Base-by-base conservation (phyloP, 2,329 filamentous ascomycete species). In the Monilinia laxa region DNA sequence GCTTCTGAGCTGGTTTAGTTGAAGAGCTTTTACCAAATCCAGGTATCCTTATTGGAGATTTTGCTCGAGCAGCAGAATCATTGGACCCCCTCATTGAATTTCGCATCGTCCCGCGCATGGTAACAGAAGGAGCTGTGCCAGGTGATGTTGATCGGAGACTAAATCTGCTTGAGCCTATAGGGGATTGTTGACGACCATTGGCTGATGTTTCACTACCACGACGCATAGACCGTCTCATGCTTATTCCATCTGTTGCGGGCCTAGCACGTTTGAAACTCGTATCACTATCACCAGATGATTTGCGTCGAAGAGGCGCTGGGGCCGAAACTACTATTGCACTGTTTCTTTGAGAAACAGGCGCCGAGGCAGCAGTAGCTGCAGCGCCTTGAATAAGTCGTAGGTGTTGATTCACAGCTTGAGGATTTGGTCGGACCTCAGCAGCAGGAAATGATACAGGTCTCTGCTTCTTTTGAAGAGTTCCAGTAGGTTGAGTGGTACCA, bases 191-290 rank as follows among this genome's bases (percentile, higher is more conserved):
- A 7, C 71, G 64, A 51, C 75, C 71, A 60, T 77, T 76, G 11
- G 75, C 71, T 20, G 79, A 56, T 35, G 53, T 45, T 11, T 74
- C 71, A 16, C 52, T 57, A 53, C 71, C 75, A 35, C 78, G 79
- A 68, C 93, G 85, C 90, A 97, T 91, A 1, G 90, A 92, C 62
- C 82, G 84, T 67, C 88, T 88, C 81, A 96, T 91, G 1, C 81
- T 83, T 64, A 87, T 84, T 0, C 82, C 82, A 54, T 81, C 78
- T 7, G 77, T 75, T 62, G 79, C 75, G 49, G 83, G 79, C 68
- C 85, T 84, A 54, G 81, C 78, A 38, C 91, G 88, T 74, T 86
- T 90, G 80, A 97, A 97, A 76, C 92, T 96, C 78, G 91, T 96
- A 55, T 91, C 88, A 73, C 89, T 92, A 38, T 85, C 88, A 71